Evolutionary conservation across 495 filamentous ascomycete genomes (phyloP).

Genomic region (Glonium stellatum): DNA sequence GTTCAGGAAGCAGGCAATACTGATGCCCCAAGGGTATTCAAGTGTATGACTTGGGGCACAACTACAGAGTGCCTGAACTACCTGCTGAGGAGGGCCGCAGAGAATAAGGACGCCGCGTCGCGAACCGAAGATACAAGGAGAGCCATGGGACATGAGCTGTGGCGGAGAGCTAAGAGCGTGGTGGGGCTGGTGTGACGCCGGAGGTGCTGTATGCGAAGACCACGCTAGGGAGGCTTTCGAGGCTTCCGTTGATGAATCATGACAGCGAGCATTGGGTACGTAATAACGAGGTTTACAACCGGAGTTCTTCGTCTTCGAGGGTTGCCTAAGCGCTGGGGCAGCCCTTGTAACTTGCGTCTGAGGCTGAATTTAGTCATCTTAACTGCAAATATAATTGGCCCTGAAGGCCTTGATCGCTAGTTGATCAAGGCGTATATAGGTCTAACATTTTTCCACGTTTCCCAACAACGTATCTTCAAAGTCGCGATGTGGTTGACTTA

Average conservation of each 20-base stretch:
- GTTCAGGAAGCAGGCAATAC: conserved; percentile 17
- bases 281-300: not conserved
- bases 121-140: conserved; percentile 67
- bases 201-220: not conserved
- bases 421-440: no score
- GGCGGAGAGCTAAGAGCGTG: conserved; percentile 47
- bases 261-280: not conserved
- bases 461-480: no score
- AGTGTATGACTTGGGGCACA: conserved; percentile 88
- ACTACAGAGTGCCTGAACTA: conserved; percentile 94
- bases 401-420: no score
- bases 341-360: no score
- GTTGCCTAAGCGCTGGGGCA: no score
- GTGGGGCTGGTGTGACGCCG: conserved; percentile 14
- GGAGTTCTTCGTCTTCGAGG: no score
- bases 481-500: no score
- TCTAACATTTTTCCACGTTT: no score
- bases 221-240: not conserved
- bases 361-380: no score
- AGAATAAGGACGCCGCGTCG: conserved; percentile 83
- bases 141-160: conserved; percentile 67
- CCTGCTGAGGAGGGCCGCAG: conserved; percentile 72
- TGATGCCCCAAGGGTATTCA: conserved; percentile 57
- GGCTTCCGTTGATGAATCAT: not conserved
- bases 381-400: no score